Evolutionary conservation across 2,329 filamentous ascomycete species (phyloP), one percentile per base, ranked within the genome.

Genomic region (Biscogniauxia mediterranea): DNA sequence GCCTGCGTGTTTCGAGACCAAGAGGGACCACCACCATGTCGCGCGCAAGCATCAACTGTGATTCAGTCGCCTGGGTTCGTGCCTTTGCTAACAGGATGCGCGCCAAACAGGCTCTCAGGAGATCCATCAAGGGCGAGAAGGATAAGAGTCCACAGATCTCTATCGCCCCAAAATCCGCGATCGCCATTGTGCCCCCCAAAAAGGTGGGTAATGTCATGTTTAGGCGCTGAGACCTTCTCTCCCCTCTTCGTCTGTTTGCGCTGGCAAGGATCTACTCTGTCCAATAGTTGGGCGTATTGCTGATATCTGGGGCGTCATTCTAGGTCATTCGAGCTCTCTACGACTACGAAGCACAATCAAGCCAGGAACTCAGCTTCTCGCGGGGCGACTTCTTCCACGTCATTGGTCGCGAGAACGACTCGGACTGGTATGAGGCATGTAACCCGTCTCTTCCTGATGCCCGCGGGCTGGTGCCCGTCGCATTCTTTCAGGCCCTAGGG

Each of bases 311-410:
- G 54, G 17, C 38, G 38, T 60, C 57, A 58, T 63, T 15, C 56
- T 72, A 97, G 93, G 93, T 99, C 63, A 99, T 99, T 77, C 93
- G 94, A 81, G 95, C 95, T 28, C 89, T 97, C 61, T 97, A 96
- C 83, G 92, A 96, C 77, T 96, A 96, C 79, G 85, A 89, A 72
- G 91, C 93, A 62, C 85, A 89, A 71, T 86, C 87, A 62, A 79
- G 79, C 57, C 89, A 94, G 75, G 89, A 97, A 80, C 83, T 99
- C 71, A 89, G 90, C 74, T 99, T 99, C 78, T 92, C 89, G 67
- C 91, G 92, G 74, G 95, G 95, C 73, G 95, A 99, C 76, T 99
- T 98, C 77, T 95, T 99, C 76, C 94, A 98, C 80, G 95, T 99
- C 66, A 94, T 98, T 76, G 92, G 91, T 71, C 90, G 94, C 76